phyloP scores from a whole-genome alignment of 2,329 filamentous ascomycete species.

The Monosporascus sp. region DNA sequence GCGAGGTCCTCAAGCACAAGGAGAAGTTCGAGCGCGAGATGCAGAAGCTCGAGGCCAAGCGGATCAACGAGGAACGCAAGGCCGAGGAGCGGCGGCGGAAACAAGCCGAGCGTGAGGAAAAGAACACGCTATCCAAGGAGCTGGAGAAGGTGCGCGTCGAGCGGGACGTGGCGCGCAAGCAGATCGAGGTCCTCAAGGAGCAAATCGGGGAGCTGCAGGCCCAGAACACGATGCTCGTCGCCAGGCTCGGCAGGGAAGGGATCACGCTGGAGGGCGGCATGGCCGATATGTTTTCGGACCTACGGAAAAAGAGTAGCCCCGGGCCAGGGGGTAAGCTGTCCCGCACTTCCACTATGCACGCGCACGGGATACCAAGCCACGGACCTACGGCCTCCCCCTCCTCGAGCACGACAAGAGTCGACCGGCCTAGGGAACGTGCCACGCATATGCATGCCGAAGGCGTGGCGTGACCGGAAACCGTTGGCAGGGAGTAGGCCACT shows the following conservation, averaged over 20 bases:
- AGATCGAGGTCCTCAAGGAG: constrained; percentile 49
- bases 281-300: not conserved
- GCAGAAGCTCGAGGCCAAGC: constrained; percentile 58
- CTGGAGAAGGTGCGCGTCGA: constrained; percentile 48
- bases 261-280: constrained; percentile 7
- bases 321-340: not conserved
- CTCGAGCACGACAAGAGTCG: not conserved
- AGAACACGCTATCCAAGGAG: constrained; percentile 42
- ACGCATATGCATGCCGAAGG: not conserved
- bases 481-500: not conserved
- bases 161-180: constrained; percentile 45
- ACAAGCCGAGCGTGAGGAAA: constrained; percentile 48
- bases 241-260: constrained; percentile 43
- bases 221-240: constrained; percentile 55
- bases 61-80: constrained; percentile 57
- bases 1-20: constrained; percentile 59
- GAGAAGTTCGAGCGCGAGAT: constrained; percentile 62
- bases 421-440: not conserved
- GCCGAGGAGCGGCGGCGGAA: constrained; percentile 47
- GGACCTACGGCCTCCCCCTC: not conserved
- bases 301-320: not conserved
- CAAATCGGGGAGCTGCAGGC: constrained; percentile 54
- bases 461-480: not conserved
- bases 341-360: not conserved
- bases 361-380: not conserved